Conservation (phyloP, 345 rosid species). For the Euphorbia peplus region DNA sequence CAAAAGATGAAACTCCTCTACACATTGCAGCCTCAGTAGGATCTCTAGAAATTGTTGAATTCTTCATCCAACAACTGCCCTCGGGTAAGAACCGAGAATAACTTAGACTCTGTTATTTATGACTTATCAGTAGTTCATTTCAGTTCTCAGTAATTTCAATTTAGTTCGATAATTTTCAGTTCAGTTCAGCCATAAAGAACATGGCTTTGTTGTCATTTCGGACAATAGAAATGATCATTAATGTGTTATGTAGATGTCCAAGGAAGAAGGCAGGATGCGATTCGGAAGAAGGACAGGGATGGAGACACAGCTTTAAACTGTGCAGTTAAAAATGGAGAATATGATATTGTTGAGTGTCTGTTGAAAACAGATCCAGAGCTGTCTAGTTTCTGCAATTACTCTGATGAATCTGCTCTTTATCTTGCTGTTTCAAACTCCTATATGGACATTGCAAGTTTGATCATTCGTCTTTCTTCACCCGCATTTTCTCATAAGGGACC, state of each 20-base stretch:
- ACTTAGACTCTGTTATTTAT: too few species aligned
- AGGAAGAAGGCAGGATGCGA: not conserved
- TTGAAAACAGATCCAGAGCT: not conserved
- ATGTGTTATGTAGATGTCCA: not conserved
- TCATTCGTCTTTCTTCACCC: not conserved
- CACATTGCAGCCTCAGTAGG: not conserved
- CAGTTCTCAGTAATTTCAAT: too few species aligned
- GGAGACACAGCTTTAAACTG: not conserved
- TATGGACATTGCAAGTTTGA: not conserved
- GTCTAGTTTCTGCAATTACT: not conserved
- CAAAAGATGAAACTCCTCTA: not conserved
- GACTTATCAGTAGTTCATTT: too few species aligned
- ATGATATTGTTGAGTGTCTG: not conserved
- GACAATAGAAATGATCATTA: too few species aligned
- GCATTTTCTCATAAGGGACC: not conserved
- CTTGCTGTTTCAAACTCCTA: not conserved
- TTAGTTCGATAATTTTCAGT: too few species aligned
- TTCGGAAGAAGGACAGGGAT: not conserved
- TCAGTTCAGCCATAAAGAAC: too few species aligned
- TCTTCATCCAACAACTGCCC: not conserved
- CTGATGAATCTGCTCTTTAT: not conserved
- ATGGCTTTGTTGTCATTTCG: too few species aligned
- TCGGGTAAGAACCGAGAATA: too few species aligned
- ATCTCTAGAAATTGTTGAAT: not conserved
- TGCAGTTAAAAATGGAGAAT: not conserved